Base-by-base conservation (phyloP, 2,329 filamentous ascomycete genomes). In the Aureobasidium sp. region DNA sequence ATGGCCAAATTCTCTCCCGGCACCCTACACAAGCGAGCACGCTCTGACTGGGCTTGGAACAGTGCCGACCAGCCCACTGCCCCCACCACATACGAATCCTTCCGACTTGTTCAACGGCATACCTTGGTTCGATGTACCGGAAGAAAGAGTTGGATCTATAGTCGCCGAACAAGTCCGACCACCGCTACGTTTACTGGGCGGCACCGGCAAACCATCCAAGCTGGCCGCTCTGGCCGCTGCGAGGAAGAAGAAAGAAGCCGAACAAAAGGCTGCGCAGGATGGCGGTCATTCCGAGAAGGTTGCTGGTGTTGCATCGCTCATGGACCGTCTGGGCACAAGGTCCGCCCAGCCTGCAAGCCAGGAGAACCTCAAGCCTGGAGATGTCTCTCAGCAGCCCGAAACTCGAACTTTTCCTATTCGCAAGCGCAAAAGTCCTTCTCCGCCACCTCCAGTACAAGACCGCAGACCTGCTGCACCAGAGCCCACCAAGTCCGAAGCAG, bases 211-310 rank as follows among this genome's bases (percentile, higher is more conserved):
- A 69, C 81, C 89, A 73, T 95, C 93, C 5, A 99, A 99, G 69
- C 78, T 99, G 47, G 93, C 95, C 67, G 90, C 90, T 50, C 78
- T 99, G 43, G 92, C 93, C 55, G 90, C 90, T 35, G 88, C 89
- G 58, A 82, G 91, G 29, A 92, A 91, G 71, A 92, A 89, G 74
- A 95, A 91, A 73, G 85, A 85, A 15, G 85, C 85, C 31, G 85
- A 87, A 40, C 85, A 82, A 66, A 77, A 70, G 53, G 69, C 70
- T 8, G 42, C 61, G 17, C 61, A 64, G 37, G 59, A 62, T n/a
- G 46, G 27, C 17, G 43, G 62, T 25, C 37, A 61, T 17, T 57
- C 55, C n/a, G 62, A 66, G 23, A 57, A 58, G 45, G 19, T 29
- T 35, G 42, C 54, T 15, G 67, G 68, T 45, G 70, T 75, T 2